These are phyloP conservation scores for Plectosphaerella sp. DNA, from an alignment of 2,329 filamentous ascomycete genomes.

Conservation along the genomic window DNA sequence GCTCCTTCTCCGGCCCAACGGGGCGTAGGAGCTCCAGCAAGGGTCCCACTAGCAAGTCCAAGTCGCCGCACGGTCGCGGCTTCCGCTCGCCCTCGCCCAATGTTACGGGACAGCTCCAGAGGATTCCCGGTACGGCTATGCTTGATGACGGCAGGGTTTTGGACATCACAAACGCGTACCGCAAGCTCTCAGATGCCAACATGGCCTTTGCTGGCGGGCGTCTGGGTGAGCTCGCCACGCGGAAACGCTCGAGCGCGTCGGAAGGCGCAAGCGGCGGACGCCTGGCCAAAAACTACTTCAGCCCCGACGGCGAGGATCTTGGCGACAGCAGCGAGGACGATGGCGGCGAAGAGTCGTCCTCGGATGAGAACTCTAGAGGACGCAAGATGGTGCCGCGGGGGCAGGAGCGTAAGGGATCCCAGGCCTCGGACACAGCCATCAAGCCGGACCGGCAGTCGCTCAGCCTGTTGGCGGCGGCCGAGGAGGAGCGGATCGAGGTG, in stretches of 20 bases:
- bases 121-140: slow-evolving; percentile 28
- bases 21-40: slow-evolving; percentile 16
- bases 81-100: slow-evolving; percentile 11
- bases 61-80: slow-evolving; percentile 46
- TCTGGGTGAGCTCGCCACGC: slow-evolving; percentile 56
- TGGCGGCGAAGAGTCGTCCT: slow-evolving; percentile 52
- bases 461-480: slow-evolving; percentile 68
- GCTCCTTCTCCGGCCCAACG: slow-evolving; percentile 25
- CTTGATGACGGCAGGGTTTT: slow-evolving; percentile 58
- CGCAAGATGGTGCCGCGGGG: slow-evolving; percentile 50
- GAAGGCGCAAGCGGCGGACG: slow-evolving; percentile 45
- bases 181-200: slow-evolving; percentile 67
- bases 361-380: slow-evolving; percentile 62
- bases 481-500: slow-evolving; percentile 67
- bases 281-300: slow-evolving; percentile 63
- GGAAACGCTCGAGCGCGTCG: slow-evolving; percentile 39
- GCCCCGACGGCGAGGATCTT: slow-evolving; percentile 61
- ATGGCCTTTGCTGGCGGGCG: slow-evolving; percentile 59
- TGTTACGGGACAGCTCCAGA: slow-evolving; percentile 10
- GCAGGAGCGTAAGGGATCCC: slow-evolving; percentile 32
- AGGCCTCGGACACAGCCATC: slow-evolving; percentile 27
- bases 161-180: slow-evolving; percentile 67
- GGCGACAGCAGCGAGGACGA: slow-evolving; percentile 71
- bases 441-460: slow-evolving; percentile 38
- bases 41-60: slow-evolving; percentile 41